These are phyloP conservation scores for Monosporascus sp. DNA, from an alignment of 2,329 filamentous ascomycete genomes.

Conservation along the genomic window DNA sequence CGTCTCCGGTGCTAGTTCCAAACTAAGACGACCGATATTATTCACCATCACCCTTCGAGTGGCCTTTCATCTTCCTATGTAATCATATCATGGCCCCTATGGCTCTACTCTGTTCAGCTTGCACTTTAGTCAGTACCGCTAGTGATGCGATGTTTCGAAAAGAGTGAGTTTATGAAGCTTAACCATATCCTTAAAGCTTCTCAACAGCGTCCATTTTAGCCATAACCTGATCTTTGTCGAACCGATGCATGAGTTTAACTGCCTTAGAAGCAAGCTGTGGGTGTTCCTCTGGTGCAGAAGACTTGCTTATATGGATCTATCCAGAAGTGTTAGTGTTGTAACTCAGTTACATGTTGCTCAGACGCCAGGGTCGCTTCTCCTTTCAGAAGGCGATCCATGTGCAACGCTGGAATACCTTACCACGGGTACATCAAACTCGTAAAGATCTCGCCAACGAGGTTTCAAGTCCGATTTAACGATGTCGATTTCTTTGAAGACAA, in stretches of 20 bases:
- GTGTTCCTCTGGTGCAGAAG: constrained; percentile 43
- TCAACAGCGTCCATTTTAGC: constrained; percentile 61
- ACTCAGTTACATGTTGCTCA: too few species aligned
- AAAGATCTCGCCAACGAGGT: constrained; percentile 62
- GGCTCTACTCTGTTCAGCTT: too few species aligned
- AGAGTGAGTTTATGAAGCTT: neutral
- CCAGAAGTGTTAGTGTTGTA: neutral
- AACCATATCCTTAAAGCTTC: constrained; percentile 11
- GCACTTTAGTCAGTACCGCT: too few species aligned
- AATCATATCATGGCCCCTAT: too few species aligned
- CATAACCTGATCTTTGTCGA: constrained; percentile 62
- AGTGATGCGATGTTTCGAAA: too few species aligned
- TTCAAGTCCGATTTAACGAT: constrained; percentile 60
- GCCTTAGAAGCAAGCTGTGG: constrained; percentile 53
- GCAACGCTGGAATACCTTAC: constrained; percentile 42
- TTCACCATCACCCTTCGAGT: too few species aligned
- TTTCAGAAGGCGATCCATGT: neutral
- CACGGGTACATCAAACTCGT: constrained; percentile 79
- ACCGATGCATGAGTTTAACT: constrained; percentile 73
- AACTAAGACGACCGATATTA: too few species aligned
- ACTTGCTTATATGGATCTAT: constrained; percentile 60
- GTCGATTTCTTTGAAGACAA: constrained; percentile 65
- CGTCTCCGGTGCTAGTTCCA: too few species aligned
- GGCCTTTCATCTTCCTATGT: too few species aligned
- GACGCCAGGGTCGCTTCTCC: neutral